Evolutionary conservation across 2,329 filamentous ascomycete species (phyloP), one percentile per base, ranked within the genome.

Genomic region (Paramyrothecium sp.): DNA sequence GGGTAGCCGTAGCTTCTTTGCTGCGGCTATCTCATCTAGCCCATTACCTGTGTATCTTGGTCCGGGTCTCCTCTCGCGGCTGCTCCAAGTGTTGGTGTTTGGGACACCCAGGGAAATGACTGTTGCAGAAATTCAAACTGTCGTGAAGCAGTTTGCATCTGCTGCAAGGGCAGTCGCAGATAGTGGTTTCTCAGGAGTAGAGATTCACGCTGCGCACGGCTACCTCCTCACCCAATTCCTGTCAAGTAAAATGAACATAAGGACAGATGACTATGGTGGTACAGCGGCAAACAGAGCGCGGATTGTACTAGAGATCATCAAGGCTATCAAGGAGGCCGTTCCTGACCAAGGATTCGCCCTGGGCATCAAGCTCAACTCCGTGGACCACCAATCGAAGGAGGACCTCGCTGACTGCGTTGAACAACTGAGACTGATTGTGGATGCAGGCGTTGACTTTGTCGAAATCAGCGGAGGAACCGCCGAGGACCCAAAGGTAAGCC

Each of bases 401-500:
- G 72, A 72, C 53, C 62, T 84, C 20, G 69, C 79, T 11, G 85
- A 85, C 13, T 82, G 78, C 38, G 71, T 89, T 44, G 79, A 83
- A 56, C 87, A 90, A 65, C 74, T 88, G 11, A 69, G 74, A n/a
- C 66, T 75, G 19, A 78, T 87, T 4, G 69, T 70, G 0, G 72
- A 71, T 5, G 77, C 75, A 44, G 81, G 73, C 5, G 71, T 90
- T 2, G 88, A 91, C 69, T 90, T 89, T 61, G 71, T 91, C 2
- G 88, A 91, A 69, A 79, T 91, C 23, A 85, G 81, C 19, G 89
- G 88, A 0, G 88, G 89, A 0, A 81, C 70, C 0, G 87, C 82
- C 60, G 81, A 87, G 62, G 70, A 85, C 56, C 78, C 83, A 0
- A 64, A 61, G 53, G 80, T 83, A 64, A 54, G 66, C 53, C 19